Conservation (phyloP, 495 filamentous ascomycete genomes). For the Beverwykella pulmonaria region DNA sequence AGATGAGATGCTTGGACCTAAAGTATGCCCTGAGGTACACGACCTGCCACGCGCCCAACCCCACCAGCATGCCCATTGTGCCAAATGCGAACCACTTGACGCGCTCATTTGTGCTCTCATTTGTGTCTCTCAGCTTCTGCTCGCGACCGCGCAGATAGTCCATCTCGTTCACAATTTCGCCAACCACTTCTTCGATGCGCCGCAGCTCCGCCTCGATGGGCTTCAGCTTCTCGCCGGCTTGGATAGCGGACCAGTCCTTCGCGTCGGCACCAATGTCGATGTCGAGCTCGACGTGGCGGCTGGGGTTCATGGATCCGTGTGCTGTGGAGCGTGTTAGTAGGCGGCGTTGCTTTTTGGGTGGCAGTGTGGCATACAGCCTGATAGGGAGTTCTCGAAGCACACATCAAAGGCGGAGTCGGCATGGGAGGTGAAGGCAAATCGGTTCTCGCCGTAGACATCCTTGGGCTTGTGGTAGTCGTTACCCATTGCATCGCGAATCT, state of each 20-base stretch:
- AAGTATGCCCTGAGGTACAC: constrained; percentile 98
- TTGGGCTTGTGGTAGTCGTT: constrained; percentile 92
- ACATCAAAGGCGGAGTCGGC: constrained; percentile 95
- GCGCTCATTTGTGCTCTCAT: constrained; percentile 98
- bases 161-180: constrained; percentile 50
- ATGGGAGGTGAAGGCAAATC: constrained; percentile 94
- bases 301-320: constrained; percentile 59
- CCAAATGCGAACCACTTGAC: constrained; percentile 98
- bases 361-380: constrained; percentile 57
- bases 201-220: constrained; percentile 94
- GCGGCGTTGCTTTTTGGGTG: not conserved
- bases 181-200: constrained; percentile 61
- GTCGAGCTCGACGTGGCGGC: constrained; percentile 87
- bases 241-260: constrained; percentile 96
- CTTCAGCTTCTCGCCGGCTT: constrained; percentile 96
- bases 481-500: constrained; percentile 94
- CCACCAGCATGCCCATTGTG: constrained; percentile 91
- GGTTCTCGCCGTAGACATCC: constrained; percentile 87
- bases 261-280: constrained; percentile 98
- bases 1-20: constrained; percentile 90
- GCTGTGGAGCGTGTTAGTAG: constrained; percentile 30
- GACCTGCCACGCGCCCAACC: constrained; percentile 93
- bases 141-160: constrained; percentile 82
- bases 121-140: constrained; percentile 96
- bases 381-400: constrained; percentile 88